Evolutionary conservation across 2,329 filamentous ascomycete genomes (phyloP).

Genomic region (Ophiobolus disseminans): DNA sequence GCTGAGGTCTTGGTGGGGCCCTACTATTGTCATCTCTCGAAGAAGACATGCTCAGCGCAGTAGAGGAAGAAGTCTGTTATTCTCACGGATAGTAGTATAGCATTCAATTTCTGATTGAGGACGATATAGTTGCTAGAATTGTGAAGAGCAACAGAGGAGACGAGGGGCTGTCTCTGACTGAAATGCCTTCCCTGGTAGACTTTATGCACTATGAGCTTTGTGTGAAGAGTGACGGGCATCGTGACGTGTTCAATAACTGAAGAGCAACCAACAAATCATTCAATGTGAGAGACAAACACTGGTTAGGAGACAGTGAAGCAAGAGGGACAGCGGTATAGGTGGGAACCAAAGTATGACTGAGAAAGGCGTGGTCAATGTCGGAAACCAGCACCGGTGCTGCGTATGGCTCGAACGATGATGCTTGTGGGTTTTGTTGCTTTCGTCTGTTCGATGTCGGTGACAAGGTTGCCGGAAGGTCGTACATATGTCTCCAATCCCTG

Average conservation of each 20-base stretch:
- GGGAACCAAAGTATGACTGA: no score
- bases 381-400: no score
- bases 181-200: no score
- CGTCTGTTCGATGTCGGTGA: neutral
- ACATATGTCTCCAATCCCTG: no score
- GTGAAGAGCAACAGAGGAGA: neutral
- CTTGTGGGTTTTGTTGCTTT: neutral
- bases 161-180: no score
- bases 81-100: neutral
- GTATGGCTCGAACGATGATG: neutral
- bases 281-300: constrained; percentile 8
- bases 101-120: no score
- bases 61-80: neutral
- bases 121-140: neutral
- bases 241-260: constrained; percentile 16
- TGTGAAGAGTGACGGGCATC: constrained; percentile 8
- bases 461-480: no score
- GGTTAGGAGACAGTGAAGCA: neutral
- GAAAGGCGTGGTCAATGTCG: no score
- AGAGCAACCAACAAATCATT: constrained; percentile 13
- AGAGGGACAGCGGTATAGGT: no score
- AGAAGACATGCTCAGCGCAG: neutral
- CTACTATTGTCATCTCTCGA: neutral
- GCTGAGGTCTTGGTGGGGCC: neutral
- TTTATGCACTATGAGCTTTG: neutral